Evolutionary conservation across 2,329 filamentous ascomycete genomes (phyloP).

Genomic region (Talaromyces sp.): DNA sequence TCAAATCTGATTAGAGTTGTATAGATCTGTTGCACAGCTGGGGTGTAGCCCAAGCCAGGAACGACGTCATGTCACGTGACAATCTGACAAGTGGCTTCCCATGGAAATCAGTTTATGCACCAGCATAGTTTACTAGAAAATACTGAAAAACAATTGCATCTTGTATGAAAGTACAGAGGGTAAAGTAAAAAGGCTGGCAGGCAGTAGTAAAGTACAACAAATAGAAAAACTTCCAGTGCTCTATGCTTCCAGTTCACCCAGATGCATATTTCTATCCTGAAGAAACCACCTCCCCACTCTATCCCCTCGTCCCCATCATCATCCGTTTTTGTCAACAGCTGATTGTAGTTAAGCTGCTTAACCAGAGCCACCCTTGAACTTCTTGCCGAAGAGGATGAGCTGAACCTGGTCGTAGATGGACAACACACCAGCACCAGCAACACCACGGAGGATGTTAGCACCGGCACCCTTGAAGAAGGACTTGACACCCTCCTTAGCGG

Average conservation of each 20-base stretch:
- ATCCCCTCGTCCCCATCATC: conserved; percentile 17
- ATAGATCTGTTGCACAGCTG: background rate
- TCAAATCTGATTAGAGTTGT: background rate
- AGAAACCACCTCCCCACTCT: conserved; percentile 27
- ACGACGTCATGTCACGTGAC: conserved; percentile 21
- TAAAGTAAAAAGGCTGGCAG: conserved; percentile 41
- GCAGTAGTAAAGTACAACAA: conserved; percentile 48
- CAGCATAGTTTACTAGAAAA: background rate
- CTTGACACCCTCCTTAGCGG: conserved; percentile 93
- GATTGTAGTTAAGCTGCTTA: conserved; percentile 24
- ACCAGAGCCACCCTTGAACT: conserved; percentile 67
- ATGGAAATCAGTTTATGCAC: too few relatives aligned
- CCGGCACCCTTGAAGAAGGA: conserved; percentile 99
- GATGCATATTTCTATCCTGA: conserved; percentile 44
- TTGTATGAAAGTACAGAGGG: conserved; percentile 12
- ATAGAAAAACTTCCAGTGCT: conserved; percentile 41
- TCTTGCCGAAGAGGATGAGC: conserved; percentile 99
- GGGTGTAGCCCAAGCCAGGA: background rate
- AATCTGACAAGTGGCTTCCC: background rate
- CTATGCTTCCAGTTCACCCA: conserved; percentile 44
- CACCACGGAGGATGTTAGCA: conserved; percentile 99
- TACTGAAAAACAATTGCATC: conserved; percentile 7
- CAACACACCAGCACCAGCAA: conserved; percentile 99
- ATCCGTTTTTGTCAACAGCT: conserved; percentile 19
- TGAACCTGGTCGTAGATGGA: conserved; percentile 99